These are phyloP conservation scores for Neostapfia colusana DNA, from an alignment of 176 grass and related monocot species.

Conservation along the genomic window DNA sequence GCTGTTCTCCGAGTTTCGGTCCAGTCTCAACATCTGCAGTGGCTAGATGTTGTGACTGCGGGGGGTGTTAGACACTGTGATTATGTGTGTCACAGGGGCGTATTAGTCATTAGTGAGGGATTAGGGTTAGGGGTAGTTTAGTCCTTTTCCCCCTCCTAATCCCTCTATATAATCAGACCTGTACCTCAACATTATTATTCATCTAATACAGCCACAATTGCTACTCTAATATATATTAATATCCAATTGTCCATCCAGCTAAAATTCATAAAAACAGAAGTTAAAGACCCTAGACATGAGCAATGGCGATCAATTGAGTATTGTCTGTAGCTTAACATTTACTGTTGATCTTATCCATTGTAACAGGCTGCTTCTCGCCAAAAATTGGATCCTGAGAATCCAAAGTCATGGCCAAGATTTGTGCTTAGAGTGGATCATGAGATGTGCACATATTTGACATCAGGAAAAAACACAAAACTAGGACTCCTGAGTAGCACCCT, in stretches of 20 bases:
- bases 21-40: no score
- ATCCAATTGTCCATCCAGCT: background rate
- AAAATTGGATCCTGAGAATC: constrained; percentile 55
- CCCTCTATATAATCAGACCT: no score
- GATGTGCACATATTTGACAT: constrained; percentile 85
- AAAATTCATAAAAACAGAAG: background rate
- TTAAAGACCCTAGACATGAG: background rate
- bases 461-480: constrained; percentile 75
- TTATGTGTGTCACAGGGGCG: no score
- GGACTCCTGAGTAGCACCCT: constrained; percentile 77
- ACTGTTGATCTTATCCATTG: constrained; percentile 43
- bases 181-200: no score
- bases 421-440: constrained; percentile 71
- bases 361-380: constrained; percentile 59
- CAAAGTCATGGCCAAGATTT: constrained; percentile 85
- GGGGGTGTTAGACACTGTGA: no score
- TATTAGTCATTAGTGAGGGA: no score
- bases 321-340: background rate
- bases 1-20: no score
- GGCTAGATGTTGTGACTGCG: no score
- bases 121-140: no score
- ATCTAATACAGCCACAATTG: no score
- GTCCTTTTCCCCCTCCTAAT: no score
- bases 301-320: background rate
- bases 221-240: no score